Base-by-base conservation (phyloP, 805 yeast species). In the Ogataea angusta region DNA sequence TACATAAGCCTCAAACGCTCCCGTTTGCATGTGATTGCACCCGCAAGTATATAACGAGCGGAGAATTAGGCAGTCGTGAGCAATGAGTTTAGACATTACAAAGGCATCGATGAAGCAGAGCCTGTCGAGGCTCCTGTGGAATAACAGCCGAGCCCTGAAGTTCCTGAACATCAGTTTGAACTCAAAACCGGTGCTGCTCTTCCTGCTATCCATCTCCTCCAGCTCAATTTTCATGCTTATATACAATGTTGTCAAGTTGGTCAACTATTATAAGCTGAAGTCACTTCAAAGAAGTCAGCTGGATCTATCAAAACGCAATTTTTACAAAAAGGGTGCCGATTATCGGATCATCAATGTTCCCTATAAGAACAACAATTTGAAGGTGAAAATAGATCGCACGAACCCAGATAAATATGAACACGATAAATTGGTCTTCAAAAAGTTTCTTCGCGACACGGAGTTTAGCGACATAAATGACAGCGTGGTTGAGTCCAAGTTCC, bases 371-470 rank as follows among this genome's bases (percentile, higher is more conserved):
- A 26, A 65, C 54, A 49, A 60, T 50, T 16, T 59, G 6, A 51
- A 74, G 28, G 67, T 77, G 16, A 67, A 68, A 27, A 66, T 77
- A 6, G 74, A 78, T 3, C 64, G 67, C 28, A 69, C 76, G 8
- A 71, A 70, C 46, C 51, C 61, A 45, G 82, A 75, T 54, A 66
- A 57, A 47, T 75, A 73, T 49, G 81, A 78, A 40, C 76, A 78
- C 6, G 81, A 77, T 54, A 72, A 73, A 53, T 70, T 76, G 41
- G 53, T 72, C 15, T 75, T 75, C 52, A 77, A 75, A 54, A 68
- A 67, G 46, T 75, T 69, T 49, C 45, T 63, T 38, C 59, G 67
- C 36, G 64, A 60, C 19, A 52, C 51, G 34, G 63, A 49, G 24
- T 16, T 42, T 8, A 12, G 27, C 5, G 34, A 18, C 34, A 14